Base-by-base conservation (phyloP, 108 stramenopile genomes). In the Mediolabrus comicus region DNA sequence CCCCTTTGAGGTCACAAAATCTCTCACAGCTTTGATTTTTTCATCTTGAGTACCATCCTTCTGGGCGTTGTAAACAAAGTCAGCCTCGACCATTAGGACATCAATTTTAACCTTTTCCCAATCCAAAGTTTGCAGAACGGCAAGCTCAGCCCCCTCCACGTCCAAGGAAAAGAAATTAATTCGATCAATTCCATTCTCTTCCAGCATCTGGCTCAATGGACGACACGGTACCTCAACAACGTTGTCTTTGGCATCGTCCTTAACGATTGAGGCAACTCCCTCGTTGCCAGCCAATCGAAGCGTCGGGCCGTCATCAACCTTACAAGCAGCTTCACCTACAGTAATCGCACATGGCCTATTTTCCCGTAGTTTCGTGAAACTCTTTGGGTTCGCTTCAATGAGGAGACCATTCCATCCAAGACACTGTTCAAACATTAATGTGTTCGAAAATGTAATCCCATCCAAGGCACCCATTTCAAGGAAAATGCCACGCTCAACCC, bases 101-200 rank as follows among this genome's bases (percentile, higher is more conserved):
- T 84, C 79, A 33, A 90, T 69, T 7, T 55, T 31, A 16, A 87
- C 24, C 33, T 67, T 59, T 19, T 63, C 13, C 46, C 86, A 87
- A 66, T 91, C 84, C 5, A 91, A 49, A 13, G 73, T 83, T 24
- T 74, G 57, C 76, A 91, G 58, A 7, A 87, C 82, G 33, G 65
- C 19, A 9, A 58, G 30, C 57, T 89, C 88, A 2, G 85, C 83
- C 3, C 88, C 88, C 73, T 89, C 88, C 26, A 86, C 88, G 59
- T 89, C 88, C 67, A 89, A 56, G 10, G 85, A 86, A 19, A 89
- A 77, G 32, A 89, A 89, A 10, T 67, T 57, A 5, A 83, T 62
- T 35, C 61, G 38, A 28, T 43, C 61, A 13, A 46, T 31, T 10
- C 69, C 65, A 4, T 62, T 41, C 28, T 85, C 80, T 14, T 53